A percentile compares a stretch with the other conserved stretches of the same genome.
Conservation (phyloP, 78 protist species). For the Goniomonas avonlea region DNA sequence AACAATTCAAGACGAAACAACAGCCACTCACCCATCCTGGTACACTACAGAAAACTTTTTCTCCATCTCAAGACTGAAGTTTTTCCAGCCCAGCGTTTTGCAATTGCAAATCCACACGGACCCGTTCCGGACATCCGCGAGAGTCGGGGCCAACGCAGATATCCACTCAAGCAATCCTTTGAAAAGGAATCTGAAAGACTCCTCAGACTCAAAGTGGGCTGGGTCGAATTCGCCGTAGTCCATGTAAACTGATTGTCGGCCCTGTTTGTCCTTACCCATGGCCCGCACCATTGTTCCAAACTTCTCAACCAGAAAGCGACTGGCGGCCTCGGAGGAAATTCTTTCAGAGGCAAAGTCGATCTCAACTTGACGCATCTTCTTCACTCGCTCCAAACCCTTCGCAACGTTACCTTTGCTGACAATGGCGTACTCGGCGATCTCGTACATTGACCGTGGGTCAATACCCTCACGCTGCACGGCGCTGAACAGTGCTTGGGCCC, state of each 20-base stretch:
- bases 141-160: not conserved
- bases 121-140: not conserved
- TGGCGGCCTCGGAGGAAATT: not conserved
- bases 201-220: not conserved
- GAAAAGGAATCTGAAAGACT: not conserved
- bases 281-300: not conserved
- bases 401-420: not conserved
- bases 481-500: too few relatives aligned
- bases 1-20: too few relatives aligned
- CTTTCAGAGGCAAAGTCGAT: not conserved
- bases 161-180: not conserved
- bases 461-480: not conserved
- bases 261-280: not conserved
- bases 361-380: conserved; percentile 1
- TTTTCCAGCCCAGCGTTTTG: not conserved
- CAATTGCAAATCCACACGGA: not conserved
- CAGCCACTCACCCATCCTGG: conserved; percentile 13
- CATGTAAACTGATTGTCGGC: not conserved
- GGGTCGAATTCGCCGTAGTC: not conserved
- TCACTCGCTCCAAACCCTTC: conserved; percentile 2
- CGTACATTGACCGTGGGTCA: not conserved
- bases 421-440: not conserved
- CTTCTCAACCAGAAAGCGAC: not conserved
- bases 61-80: conserved; percentile 18
- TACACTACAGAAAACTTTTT: not conserved